A percentile compares a stretch with the other conserved stretches of the same genome.
These are phyloP conservation scores for Lipomyces yamadae DNA, from an alignment of 805 yeast species.

Conservation along the genomic window DNA sequence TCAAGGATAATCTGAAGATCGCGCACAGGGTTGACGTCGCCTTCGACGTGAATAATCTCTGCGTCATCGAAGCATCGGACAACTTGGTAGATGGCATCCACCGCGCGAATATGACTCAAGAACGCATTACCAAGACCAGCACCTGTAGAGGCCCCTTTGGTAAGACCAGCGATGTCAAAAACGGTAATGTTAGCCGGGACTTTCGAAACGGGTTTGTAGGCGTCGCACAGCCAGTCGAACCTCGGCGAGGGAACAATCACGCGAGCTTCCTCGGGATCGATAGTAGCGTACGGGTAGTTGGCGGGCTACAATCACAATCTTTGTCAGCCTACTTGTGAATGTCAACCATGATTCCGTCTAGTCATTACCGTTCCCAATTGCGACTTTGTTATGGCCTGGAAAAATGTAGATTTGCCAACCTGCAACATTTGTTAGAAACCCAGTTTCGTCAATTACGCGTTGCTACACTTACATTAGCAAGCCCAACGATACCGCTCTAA, in stretches of 20 bases:
- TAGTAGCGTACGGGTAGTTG: slow-evolving; percentile 96
- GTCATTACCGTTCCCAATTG: slow-evolving; percentile 68
- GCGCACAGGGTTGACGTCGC: slow-evolving; percentile 93
- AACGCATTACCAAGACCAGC: slow-evolving; percentile 98
- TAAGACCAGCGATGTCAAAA: slow-evolving; percentile 96
- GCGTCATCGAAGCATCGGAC: slow-evolving; percentile 98
- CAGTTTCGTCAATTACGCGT: neutral
- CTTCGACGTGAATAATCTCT: slow-evolving; percentile 95
- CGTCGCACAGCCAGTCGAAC: slow-evolving; percentile 72
- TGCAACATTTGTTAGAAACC: slow-evolving; percentile 16
- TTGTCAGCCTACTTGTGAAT: slow-evolving; percentile 8
- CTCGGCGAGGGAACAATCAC: slow-evolving; percentile 91
- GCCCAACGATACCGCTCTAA: slow-evolving; percentile 85
- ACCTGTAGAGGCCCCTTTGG: slow-evolving; percentile 76
- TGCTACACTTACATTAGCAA: slow-evolving; percentile 58
- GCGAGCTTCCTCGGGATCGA: slow-evolving; percentile 97
- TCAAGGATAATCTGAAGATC: slow-evolving; percentile 90
- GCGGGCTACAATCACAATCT: slow-evolving; percentile 65
- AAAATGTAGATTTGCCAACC: slow-evolving; percentile 96
- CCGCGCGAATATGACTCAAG: slow-evolving; percentile 94
- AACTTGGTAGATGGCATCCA: slow-evolving; percentile 96
- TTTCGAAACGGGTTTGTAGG: slow-evolving; percentile 69
- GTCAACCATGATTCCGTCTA: neutral
- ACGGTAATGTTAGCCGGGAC: slow-evolving; percentile 93
- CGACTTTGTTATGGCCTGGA: slow-evolving; percentile 94